phyloP scores from a whole-genome alignment of 495 filamentous ascomycete genomes.

The Achaetomiella virescens region DNA sequence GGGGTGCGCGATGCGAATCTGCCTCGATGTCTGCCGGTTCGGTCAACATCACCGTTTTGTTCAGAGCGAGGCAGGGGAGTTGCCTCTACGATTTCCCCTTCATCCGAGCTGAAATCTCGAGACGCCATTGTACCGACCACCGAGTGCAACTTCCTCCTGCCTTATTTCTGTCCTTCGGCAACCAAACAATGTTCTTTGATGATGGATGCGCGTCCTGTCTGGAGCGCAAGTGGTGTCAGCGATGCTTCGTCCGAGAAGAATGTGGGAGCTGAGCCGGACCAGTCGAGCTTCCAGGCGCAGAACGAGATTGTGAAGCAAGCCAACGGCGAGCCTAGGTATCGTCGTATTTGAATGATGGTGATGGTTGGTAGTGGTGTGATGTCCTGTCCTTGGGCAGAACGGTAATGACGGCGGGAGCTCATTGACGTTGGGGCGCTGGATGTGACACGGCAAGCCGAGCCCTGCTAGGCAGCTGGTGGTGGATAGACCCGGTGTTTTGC shows the following conservation, averaged over 20 bases:
- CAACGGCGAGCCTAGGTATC: not conserved
- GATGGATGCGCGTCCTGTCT: not conserved
- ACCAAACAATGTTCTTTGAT: not conserved
- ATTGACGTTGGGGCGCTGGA: no score
- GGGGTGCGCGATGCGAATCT: conserved; percentile 63
- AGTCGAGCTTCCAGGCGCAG: conserved; percentile 6
- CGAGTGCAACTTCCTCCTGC: not conserved
- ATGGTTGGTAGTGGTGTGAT: not conserved
- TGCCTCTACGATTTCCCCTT: conserved; percentile 85
- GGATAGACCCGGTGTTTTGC: conserved; percentile 4
- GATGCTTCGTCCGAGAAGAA: not conserved
- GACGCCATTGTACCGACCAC: conserved; percentile 37
- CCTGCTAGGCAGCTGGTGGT: no score
- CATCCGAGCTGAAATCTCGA: conserved; percentile 55
- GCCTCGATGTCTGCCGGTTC: conserved; percentile 61
- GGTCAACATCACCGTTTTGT: conserved; percentile 56
- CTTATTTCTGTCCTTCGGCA: not conserved
- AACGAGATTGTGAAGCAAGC: not conserved
- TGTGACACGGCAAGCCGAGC: no score
- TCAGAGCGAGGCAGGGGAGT: conserved; percentile 48
- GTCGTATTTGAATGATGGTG: not conserved
- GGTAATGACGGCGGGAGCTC: not conserved
- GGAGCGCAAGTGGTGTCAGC: conserved; percentile 11
- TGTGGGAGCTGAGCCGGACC: conserved; percentile 24
- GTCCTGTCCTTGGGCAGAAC: no score